phyloP scores from a whole-genome alignment of 345 rosid genomes.

The Eucalyptus fibrosa region DNA sequence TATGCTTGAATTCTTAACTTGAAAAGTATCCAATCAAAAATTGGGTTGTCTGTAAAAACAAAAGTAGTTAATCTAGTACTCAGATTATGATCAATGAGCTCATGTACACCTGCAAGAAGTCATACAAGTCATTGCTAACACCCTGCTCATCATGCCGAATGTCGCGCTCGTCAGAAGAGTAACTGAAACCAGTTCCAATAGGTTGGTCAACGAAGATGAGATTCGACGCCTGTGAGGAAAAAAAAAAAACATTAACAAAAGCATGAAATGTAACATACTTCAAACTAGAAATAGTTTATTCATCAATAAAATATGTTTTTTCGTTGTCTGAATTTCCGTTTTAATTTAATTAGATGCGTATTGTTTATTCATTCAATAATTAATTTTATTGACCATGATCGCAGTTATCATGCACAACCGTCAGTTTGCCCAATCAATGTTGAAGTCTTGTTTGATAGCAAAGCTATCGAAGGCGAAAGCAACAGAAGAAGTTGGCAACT shows the following conservation, averaged over 20 bases:
- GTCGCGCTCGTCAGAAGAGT: constrained; percentile 28
- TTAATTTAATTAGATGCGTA: not conserved
- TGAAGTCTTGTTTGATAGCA: not conserved
- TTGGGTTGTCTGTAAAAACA: not conserved
- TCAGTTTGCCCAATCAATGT: not conserved
- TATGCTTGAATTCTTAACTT: not conserved
- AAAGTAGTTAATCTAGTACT: not conserved
- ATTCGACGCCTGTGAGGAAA: constrained; percentile 38
- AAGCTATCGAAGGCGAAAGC: not conserved
- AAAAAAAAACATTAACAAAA: not conserved
- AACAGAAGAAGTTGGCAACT: not conserved
- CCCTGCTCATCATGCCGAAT: constrained; percentile 52
- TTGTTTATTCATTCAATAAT: not conserved
- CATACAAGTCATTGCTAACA: constrained; percentile 63
- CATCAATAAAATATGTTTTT: not conserved
- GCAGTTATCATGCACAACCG: not conserved
- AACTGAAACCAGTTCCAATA: constrained; percentile 79
- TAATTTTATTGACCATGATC: not conserved
- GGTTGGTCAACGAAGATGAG: constrained; percentile 77
- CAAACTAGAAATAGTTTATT: not conserved
- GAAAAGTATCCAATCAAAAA: not conserved
- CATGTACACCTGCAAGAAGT: constrained; percentile 61
- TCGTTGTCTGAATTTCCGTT: not conserved
- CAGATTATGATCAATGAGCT: too few relatives aligned
- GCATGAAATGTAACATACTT: not conserved